phyloP scores from a whole-genome alignment of 768 basidiomycete species.

The Leccinum variicolor region DNA sequence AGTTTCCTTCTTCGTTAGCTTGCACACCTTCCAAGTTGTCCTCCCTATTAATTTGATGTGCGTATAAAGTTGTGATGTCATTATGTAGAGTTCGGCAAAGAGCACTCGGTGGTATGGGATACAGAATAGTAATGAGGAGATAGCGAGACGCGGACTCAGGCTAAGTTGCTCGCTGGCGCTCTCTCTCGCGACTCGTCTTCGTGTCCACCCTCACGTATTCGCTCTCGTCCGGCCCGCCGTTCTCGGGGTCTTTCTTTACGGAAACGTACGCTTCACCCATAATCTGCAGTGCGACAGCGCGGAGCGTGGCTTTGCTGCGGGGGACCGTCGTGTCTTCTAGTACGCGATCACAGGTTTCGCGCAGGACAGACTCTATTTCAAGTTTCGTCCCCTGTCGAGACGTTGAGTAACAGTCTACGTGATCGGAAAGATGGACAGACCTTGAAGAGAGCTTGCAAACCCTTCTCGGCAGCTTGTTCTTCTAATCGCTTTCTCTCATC shows the following conservation, averaged over 20 bases:
- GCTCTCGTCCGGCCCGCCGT: slow-evolving; percentile 47
- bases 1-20: not conserved
- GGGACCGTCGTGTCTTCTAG: slow-evolving; percentile 55
- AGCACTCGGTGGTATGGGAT: slow-evolving; percentile 7
- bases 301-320: slow-evolving; percentile 57
- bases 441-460: slow-evolving; percentile 88
- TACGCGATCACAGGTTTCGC: slow-evolving; percentile 84
- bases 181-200: slow-evolving; percentile 54
- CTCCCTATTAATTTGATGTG: not conserved
- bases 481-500: slow-evolving; percentile 83
- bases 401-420: not conserved
- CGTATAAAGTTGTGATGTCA: not conserved
- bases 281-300: slow-evolving; percentile 81
- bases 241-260: slow-evolving; percentile 61
- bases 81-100: not conserved
- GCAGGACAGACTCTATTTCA: slow-evolving; percentile 84
- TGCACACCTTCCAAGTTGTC: not conserved
- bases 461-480: slow-evolving; percentile 92
- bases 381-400: slow-evolving; percentile 75
- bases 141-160: not conserved
- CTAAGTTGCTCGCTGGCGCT: slow-evolving; percentile 26
- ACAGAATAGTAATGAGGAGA: not conserved
- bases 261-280: slow-evolving; percentile 75
- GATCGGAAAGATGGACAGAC: slow-evolving; percentile 32
- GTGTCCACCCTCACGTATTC: slow-evolving; percentile 86